Evolutionary conservation across 805 yeast species (phyloP).

Genomic region (Cyberlindnera sargentensis): DNA sequence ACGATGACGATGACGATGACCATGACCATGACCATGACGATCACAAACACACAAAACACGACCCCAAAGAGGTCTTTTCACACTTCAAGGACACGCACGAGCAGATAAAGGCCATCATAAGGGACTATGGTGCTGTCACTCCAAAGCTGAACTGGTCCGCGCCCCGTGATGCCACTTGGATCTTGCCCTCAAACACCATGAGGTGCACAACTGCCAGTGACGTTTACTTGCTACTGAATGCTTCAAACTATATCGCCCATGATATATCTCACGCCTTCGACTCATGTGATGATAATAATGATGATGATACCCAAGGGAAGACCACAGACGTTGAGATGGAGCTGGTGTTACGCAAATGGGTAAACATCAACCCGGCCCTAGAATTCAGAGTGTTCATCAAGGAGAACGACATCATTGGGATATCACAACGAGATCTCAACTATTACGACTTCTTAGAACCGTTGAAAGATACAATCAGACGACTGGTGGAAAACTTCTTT

Average conservation of each 20-base stretch:
- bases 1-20: conserved; percentile 55
- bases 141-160: conserved; percentile 98
- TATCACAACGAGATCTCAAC: conserved; percentile 82
- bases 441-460: conserved; percentile 64
- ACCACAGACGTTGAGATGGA: conserved; percentile 38
- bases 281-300: conserved; percentile 37
- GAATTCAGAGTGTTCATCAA: conserved; percentile 86
- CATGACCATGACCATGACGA: conserved; percentile 18
- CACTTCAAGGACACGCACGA: conserved; percentile 57
- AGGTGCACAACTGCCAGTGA: conserved; percentile 68
- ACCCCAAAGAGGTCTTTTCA: conserved; percentile 20
- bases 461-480: conserved; percentile 40
- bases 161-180: conserved; percentile 94
- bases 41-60: conserved; percentile 8
- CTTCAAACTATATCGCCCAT: conserved; percentile 83
- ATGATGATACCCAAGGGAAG: conserved; percentile 1
- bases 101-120: conserved; percentile 38
- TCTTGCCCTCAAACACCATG: conserved; percentile 67
- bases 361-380: conserved; percentile 74
- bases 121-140: conserved; percentile 51
- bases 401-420: conserved; percentile 56
- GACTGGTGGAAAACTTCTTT: conserved; percentile 48
- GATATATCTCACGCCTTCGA: conserved; percentile 73
- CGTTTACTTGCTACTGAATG: conserved; percentile 70
- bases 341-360: conserved; percentile 78